Evolutionary conservation across 2,329 filamentous ascomycete species (phyloP).

Genomic region (Fusarium equiseti): DNA sequence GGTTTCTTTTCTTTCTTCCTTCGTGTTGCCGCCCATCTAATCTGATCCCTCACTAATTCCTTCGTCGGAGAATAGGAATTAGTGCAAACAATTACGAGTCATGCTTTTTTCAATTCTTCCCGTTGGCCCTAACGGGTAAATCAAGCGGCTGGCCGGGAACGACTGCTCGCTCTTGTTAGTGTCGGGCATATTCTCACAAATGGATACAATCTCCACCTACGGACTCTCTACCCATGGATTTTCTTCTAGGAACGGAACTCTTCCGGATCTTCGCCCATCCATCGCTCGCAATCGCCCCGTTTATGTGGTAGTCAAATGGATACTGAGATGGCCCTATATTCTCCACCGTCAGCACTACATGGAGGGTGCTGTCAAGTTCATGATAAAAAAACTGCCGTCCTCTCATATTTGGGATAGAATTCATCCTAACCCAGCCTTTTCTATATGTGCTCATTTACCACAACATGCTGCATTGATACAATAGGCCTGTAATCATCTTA

Average conservation of each 20-base stretch:
- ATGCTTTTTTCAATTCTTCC: not conserved
- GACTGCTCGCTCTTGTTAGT: not conserved
- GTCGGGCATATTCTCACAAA: not conserved
- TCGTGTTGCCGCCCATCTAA: not conserved
- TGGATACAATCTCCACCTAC: not conserved
- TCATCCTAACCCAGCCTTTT: not conserved
- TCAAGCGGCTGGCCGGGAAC: not conserved
- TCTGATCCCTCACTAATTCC: not conserved
- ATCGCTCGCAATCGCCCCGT: not conserved
- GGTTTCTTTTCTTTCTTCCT: not conserved
- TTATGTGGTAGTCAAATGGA: not conserved
- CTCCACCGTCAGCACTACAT: not conserved
- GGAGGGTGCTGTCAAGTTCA: not conserved
- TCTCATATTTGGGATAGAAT: not conserved
- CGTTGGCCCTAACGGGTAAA: not conserved
- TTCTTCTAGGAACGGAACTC: not conserved
- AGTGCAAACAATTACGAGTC: not conserved
- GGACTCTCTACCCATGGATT: too few relatives aligned
- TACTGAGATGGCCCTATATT: not conserved
- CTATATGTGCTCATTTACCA: not conserved
- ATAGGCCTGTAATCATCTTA: not conserved
- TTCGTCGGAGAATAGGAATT: not conserved
- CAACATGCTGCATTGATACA: not conserved
- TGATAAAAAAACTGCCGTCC: not conserved
- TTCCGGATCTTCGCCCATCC: conserved; percentile 8